phyloP scores from a whole-genome alignment of 495 filamentous ascomycete species.

The Penicillium antarcticum region DNA sequence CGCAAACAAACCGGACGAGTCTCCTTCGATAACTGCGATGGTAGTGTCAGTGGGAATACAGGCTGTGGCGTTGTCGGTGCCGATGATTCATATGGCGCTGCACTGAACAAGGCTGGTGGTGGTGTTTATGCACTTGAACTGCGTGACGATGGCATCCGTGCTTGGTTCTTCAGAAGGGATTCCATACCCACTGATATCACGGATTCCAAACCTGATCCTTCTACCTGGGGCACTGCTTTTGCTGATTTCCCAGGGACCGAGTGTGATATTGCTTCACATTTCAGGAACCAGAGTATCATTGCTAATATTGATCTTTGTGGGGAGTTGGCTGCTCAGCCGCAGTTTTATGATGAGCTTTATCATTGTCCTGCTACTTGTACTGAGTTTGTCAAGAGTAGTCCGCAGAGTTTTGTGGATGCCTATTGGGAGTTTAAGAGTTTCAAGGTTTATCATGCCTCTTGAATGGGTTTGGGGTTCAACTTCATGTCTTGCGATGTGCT shows the following conservation, averaged over 20 bases:
- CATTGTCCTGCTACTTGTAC: constrained; percentile 42
- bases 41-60: constrained; percentile 33
- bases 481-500: too few relatives aligned
- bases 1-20: constrained; percentile 38
- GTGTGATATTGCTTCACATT: constrained; percentile 45
- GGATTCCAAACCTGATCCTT: constrained; percentile 38
- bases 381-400: constrained; percentile 39
- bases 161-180: constrained; percentile 47
- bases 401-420: constrained; percentile 36
- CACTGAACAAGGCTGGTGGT: constrained; percentile 45
- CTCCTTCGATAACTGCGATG: constrained; percentile 31
- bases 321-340: constrained; percentile 27
- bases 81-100: constrained; percentile 34
- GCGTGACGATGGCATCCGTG: constrained; percentile 42
- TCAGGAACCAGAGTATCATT: constrained; percentile 51
- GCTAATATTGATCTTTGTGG: constrained; percentile 53
- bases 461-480: neutral
- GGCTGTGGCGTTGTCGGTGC: constrained; percentile 44
- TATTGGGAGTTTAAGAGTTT: constrained; percentile 52
- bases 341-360: constrained; percentile 38
- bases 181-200: constrained; percentile 38
- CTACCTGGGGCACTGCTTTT: constrained; percentile 42
- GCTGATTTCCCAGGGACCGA: constrained; percentile 51
- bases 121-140: constrained; percentile 49
- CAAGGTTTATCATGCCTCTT: constrained; percentile 36